These are phyloP conservation scores for Pseudogymnoascus sp. DNA, from an alignment of 2,329 filamentous ascomycete species.

Conservation along the genomic window DNA sequence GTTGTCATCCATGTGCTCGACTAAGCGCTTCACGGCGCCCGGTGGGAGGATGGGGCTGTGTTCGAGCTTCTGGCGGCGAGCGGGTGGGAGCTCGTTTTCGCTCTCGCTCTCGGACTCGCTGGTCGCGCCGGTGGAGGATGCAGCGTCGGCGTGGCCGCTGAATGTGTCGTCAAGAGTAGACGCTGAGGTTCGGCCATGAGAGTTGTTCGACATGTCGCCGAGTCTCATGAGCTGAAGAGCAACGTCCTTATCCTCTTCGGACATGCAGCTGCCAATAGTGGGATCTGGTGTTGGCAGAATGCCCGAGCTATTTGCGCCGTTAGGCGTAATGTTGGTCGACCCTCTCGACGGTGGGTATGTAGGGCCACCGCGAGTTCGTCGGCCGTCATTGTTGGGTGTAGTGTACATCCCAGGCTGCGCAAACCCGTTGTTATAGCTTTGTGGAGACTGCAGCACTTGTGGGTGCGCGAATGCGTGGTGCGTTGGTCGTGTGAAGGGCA, in stretches of 20 bases:
- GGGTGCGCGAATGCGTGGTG: constrained; percentile 76
- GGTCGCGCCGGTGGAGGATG: constrained; percentile 78
- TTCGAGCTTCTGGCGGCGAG: constrained; percentile 52
- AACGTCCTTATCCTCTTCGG: constrained; percentile 88
- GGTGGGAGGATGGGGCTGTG: constrained; percentile 43
- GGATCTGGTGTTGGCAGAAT: constrained; percentile 89
- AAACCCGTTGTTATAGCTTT: constrained; percentile 57
- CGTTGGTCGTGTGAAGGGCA: constrained; percentile 68
- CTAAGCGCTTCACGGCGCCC: constrained; percentile 36
- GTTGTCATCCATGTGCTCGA: constrained; percentile 44
- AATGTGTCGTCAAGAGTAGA: constrained; percentile 91
- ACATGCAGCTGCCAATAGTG: constrained; percentile 95
- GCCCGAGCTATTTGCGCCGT: constrained; percentile 40
- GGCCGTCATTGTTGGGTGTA: constrained; percentile 53
- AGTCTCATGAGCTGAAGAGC: constrained; percentile 94
- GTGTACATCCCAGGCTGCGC: constrained; percentile 52
- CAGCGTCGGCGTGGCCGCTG: constrained; percentile 77
- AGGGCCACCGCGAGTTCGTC: constrained; percentile 59
- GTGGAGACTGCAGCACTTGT: constrained; percentile 74
- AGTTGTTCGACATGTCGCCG: constrained; percentile 88
- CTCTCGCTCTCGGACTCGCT: constrained; percentile 67
- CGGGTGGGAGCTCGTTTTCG: constrained; percentile 52
- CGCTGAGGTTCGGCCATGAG: constrained; percentile 84
- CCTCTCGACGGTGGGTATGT: constrained; percentile 40
- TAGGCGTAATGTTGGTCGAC: constrained; percentile 35